Evolutionary conservation across 768 basidiomycete species (phyloP), one percentile per base, ranked within the genome.

Genomic region (Coprinellus micaceus): DNA sequence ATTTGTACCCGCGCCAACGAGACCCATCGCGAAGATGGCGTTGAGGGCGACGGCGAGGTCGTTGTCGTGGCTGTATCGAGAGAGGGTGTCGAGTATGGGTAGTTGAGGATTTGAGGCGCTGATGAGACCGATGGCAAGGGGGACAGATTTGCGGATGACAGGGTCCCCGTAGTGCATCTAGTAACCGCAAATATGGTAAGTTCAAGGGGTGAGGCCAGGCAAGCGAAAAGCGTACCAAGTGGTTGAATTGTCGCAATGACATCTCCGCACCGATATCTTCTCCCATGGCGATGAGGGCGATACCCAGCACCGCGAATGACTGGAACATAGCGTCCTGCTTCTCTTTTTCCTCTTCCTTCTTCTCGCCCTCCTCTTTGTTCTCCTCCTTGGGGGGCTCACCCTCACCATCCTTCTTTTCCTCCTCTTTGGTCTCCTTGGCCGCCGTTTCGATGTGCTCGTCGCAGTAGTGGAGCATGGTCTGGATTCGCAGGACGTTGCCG

Each of bases 81-180:
- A 98, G 12, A 99, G 84, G 0, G 94, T 98, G 69, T 99, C 97
- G 61, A 99, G 86, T 60, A 99, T 89, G 37, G 89, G 81, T 4
- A 98, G 81, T 73, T 93, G 91, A 12, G 97, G 97, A 71, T 98
- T 98, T 36, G 97, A 99, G 30, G 94, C 85, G 70, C 88, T 94
- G 70, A 98, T 83, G 55, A 98, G 85, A 57, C 93, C 96, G 50
- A 99, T 88, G 15, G 96, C 97, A 17, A 99, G 85, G 19, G 97
- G 97, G 24, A 99, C 87, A 2, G 89, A 79, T 79, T 91, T 92
- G 29, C 97, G 88, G 64, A 98, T 92, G 61, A 84, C 75, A 4
- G 94, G 92, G 63, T 96, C 94, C 53, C 96, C 97, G 61, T 98
- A 98, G 69, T 95, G 94, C 97, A 99, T 99, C 95, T 97, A 60